A percentile compares a stretch with the other conserved stretches of the same genome.
These are phyloP conservation scores for bread wheat (Triticum aestivum) DNA, from an alignment of 176 grass and related monocot species.

Conservation along the genomic window IWGSC_CS_RefSeq_v2.1 NC_057799.1:448268288-448268787, in stretches of 20 bases:
- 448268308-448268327: background rate
- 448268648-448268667: background rate
- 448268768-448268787: too few relatives aligned
- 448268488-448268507: slow-evolving; percentile 23
- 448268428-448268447: background rate
- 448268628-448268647: background rate
- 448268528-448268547: background rate
- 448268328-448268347: too few relatives aligned
- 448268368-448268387: slow-evolving; percentile 1
- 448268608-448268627: background rate
- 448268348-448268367: background rate
- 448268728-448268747: background rate
- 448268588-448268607: background rate
- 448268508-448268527: slow-evolving; percentile 4
- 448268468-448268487: slow-evolving; percentile 20
- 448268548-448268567: background rate
- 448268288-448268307: background rate
- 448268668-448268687: background rate
- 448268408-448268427: slow-evolving; percentile 6
- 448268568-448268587: background rate
- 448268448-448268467: background rate
- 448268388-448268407: slow-evolving; percentile 20
- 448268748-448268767: too few relatives aligned
- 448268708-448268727: background rate
- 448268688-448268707: too few relatives aligned